Evolutionary conservation across 1,284 basidiomycete genomes (phyloP), one percentile per base, ranked within the genome.

Genomic region (Moesziomyces sp.): DNA sequence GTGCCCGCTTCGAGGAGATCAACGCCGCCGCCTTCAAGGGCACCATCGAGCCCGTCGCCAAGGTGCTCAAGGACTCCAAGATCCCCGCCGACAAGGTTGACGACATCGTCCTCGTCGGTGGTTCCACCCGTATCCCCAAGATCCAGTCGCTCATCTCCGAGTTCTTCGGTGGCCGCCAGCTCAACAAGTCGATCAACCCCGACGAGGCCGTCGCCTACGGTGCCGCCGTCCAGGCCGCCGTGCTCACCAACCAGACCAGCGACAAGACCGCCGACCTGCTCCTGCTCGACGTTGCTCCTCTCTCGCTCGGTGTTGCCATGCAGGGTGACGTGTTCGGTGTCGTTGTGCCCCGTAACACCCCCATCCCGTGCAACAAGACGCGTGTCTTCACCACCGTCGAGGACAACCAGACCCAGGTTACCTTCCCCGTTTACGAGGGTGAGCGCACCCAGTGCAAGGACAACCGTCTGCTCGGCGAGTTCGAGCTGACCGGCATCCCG

Each of bases 1-100:
- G 97, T 90, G 97, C 97, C 81, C 93, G 95, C 86, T 99, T 99
- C 88, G 97, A 99, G 88, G 96, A 99, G 88, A 96, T 99, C 88
- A 97, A 97, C 86, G 93, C 93, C 71, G 82, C 87, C 53, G 87
- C 91, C 84, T 99, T 99, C 91, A 95, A 95, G 87, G 94, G 93
- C 47, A 99, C 96, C 74, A 88, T 99, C 69, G 96, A 97, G 76
- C 97, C 97, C 62, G 97, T 99, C 72, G 94, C 97, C 87, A 97
- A 97, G 88, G 96, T 99, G 66, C 89, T 99, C 85, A 97, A 97
- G 89, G 97, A 99, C 87, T 90, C 96, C 76, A 99, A 98, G 90
- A 96, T 99, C 87, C 87, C 93, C 79, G 91, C 92, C 77, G 92
- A 94, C 85, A 97, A 97, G 90, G 94, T 98, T 78, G 93, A 99